These are phyloP conservation scores for Alternaria burnsii DNA, from an alignment of 2,329 filamentous ascomycete species.

Conservation along the genomic window DNA sequence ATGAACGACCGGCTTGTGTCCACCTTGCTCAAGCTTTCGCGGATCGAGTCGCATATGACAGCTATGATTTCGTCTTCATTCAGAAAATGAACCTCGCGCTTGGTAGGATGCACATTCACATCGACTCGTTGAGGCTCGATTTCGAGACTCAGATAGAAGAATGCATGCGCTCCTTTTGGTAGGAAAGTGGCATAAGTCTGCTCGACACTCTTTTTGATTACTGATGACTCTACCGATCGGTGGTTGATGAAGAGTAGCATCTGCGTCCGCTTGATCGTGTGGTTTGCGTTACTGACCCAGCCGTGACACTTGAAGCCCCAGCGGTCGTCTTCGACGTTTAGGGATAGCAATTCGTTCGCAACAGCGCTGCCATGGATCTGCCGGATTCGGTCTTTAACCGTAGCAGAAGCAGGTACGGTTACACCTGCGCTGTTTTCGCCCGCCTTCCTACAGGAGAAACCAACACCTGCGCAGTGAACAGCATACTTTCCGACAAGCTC, in stretches of 20 bases:
- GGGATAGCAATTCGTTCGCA: slow-evolving; percentile 86
- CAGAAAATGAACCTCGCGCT: slow-evolving; percentile 94
- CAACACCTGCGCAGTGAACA: slow-evolving; percentile 88
- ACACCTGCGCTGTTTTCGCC: slow-evolving; percentile 78
- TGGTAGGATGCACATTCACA: slow-evolving; percentile 97
- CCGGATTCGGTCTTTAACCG: slow-evolving; percentile 81
- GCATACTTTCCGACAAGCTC: slow-evolving; percentile 94
- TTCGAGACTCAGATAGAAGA: slow-evolving; percentile 89
- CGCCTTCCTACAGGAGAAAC: slow-evolving; percentile 96
- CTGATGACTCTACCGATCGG: slow-evolving; percentile 86
- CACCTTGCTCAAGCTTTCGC: slow-evolving; percentile 80
- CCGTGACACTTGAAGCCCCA: slow-evolving; percentile 87
- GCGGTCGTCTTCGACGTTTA: slow-evolving; percentile 74
- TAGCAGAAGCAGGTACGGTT: slow-evolving; percentile 77
- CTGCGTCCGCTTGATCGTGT: slow-evolving; percentile 87
- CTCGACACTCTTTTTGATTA: slow-evolving; percentile 88
- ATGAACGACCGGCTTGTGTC: slow-evolving; percentile 94
- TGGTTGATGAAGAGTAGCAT: slow-evolving; percentile 96
- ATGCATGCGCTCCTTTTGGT: slow-evolving; percentile 93
- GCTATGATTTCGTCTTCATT: slow-evolving; percentile 97
- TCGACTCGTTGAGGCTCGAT: slow-evolving; percentile 93
- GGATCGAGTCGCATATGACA: slow-evolving; percentile 80
- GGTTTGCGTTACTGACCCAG: slow-evolving; percentile 91
- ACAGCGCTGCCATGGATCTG: slow-evolving; percentile 86
- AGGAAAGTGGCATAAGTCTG: slow-evolving; percentile 87